Conservation (phyloP, 345 rosid species). For the Euphorbia pulcherrima region DNA sequence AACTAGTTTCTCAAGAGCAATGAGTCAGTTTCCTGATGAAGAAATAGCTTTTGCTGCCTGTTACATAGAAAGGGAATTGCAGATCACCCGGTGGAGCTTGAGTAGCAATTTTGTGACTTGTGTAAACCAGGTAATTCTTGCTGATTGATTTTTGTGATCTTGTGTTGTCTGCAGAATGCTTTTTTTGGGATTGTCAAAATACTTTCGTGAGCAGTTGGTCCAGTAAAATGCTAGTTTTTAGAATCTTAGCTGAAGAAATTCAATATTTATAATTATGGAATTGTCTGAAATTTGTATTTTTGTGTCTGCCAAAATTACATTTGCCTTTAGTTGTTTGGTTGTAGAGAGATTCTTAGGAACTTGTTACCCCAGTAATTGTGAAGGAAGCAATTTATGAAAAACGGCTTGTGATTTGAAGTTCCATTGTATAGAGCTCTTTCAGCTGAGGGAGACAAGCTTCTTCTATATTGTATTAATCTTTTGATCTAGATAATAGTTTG, state of each 20-base stretch:
- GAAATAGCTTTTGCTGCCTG: constrained; percentile 97
- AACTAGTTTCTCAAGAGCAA: constrained; percentile 68
- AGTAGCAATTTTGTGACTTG: constrained; percentile 94
- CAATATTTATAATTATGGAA: not conserved
- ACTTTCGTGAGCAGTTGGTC: not conserved
- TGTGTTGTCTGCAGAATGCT: not conserved
- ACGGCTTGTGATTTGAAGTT: not conserved
- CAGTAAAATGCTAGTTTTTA: not conserved
- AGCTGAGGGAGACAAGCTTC: not conserved
- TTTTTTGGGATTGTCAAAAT: not conserved
- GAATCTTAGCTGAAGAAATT: not conserved
- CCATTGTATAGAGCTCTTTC: not conserved
- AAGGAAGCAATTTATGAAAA: not conserved
- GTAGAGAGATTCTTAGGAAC: not conserved
- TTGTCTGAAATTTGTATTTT: not conserved
- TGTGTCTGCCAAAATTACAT: not conserved
- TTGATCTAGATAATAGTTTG: not conserved
- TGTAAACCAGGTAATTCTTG: constrained; percentile 68
- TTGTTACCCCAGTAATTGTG: not conserved
- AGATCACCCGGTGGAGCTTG: constrained; percentile 93
- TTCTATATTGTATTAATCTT: not conserved
- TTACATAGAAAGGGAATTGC: constrained; percentile 91
- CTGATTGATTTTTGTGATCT: constrained; percentile 14
- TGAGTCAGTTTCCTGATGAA: constrained; percentile 92
- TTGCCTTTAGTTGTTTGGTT: constrained; percentile 9